Percentiles rank a stretch among this genome's conserved stretches.
These are phyloP conservation scores for Helichrysum umbraculigerum DNA, from an alignment of 129 eudicot species.

Conservation along the genomic window DNA sequence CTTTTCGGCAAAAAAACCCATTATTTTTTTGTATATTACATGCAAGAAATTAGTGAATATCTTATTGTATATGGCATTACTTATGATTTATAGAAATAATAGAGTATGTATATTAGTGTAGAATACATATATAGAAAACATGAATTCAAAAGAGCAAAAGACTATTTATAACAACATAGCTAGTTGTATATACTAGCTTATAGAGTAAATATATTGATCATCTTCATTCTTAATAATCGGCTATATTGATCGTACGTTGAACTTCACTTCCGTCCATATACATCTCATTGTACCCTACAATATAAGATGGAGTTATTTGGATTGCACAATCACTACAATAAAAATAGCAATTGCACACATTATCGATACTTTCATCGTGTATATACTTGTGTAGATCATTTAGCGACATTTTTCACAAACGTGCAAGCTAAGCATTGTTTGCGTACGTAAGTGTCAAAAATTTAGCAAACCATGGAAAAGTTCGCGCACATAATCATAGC, in stretches of 20 bases:
- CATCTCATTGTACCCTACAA: conserved; percentile 22
- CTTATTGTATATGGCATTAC: background rate
- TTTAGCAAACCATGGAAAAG: background rate
- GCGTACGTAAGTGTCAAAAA: background rate
- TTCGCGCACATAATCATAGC: background rate
- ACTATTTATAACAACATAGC: background rate
- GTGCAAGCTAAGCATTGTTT: background rate
- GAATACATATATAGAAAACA: background rate
- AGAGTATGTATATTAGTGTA: no score
- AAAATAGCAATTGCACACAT: background rate
- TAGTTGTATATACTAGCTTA: background rate
- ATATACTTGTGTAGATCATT: background rate
- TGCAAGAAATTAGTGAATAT: background rate
- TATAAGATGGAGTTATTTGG: background rate
- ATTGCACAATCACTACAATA: background rate
- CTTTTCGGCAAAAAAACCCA: no score
- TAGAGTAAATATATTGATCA: background rate
- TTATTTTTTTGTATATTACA: background rate
- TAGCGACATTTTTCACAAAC: no score
- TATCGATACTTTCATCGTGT: background rate
- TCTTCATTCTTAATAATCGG: background rate
- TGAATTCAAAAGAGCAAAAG: background rate
- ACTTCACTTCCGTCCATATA: conserved; percentile 8
- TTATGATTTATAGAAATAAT: background rate
- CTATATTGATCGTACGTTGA: background rate